Conservation (phyloP, 2,329 filamentous ascomycete genomes). For the Stachybotrys elegans region DNA sequence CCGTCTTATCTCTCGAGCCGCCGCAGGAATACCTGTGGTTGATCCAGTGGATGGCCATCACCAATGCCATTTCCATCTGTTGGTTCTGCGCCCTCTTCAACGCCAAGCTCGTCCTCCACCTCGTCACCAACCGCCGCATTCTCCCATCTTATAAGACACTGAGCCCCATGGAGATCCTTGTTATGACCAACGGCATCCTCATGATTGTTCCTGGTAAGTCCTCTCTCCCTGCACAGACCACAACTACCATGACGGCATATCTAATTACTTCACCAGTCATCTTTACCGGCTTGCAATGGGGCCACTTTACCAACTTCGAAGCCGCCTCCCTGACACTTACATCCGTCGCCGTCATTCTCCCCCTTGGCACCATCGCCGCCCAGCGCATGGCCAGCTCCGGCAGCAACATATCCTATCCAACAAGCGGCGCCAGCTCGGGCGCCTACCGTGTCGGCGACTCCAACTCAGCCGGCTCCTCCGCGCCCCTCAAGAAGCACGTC, state of each 20-base stretch:
- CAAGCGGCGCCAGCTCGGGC: conserved; percentile 12
- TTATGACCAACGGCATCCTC: conserved; percentile 50
- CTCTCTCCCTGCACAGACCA: neutral
- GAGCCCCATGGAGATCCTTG: conserved; percentile 48
- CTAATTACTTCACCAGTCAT: too few species aligned
- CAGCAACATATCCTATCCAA: conserved; percentile 15
- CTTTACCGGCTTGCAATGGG: conserved; percentile 44
- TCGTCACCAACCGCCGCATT: conserved; percentile 41
- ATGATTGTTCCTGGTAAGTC: conserved; percentile 51
- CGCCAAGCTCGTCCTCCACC: conserved; percentile 42
- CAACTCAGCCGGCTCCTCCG: conserved; percentile 10
- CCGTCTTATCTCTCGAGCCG: conserved; percentile 18
- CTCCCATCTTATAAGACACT: conserved; percentile 36
- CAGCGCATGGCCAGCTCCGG: conserved; percentile 33
- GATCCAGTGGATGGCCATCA: conserved; percentile 30
- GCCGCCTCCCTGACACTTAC: conserved; percentile 44
- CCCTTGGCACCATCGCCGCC: conserved; percentile 47
- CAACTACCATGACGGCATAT: too few species aligned
- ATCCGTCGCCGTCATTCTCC: conserved; percentile 45
- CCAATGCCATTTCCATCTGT: conserved; percentile 36
- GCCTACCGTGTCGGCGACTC: conserved; percentile 9
- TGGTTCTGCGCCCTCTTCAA: conserved; percentile 56
- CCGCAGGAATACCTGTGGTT: conserved; percentile 29
- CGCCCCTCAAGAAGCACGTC: conserved; percentile 17
- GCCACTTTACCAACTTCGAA: conserved; percentile 38